Percentiles rank a stretch among this genome's conserved stretches.
These are phyloP conservation scores for Irpex rosettiformis DNA, from an alignment of 1,284 basidiomycete genomes.

Conservation along the genomic window DNA sequence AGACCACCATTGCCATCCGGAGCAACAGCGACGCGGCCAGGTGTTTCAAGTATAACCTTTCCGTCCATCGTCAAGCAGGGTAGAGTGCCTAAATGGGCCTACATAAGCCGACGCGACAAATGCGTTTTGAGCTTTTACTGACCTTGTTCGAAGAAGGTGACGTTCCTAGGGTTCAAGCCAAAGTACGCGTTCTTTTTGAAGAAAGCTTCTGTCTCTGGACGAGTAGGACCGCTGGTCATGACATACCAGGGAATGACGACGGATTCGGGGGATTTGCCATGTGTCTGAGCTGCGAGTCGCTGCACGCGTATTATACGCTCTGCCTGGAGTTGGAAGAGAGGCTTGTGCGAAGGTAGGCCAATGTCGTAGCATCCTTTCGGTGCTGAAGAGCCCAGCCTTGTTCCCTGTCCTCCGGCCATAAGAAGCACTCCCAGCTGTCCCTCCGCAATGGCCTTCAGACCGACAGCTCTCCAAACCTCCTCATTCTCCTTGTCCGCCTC, in stretches of 20 bases:
- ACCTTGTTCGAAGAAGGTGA: conserved; percentile 98
- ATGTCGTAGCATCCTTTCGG: conserved; percentile 99
- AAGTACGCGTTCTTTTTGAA: conserved; percentile 82
- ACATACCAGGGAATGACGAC: conserved; percentile 93
- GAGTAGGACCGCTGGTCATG: conserved; percentile 98
- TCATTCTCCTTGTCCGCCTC: conserved; percentile 53
- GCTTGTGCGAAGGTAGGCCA: conserved; percentile 87
- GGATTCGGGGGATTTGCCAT: conserved; percentile 49
- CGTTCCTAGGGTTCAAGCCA: conserved; percentile 77
- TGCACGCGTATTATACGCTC: conserved; percentile 89
- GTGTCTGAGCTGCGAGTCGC: conserved; percentile 62
- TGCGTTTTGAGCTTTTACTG: conserved; percentile 20
- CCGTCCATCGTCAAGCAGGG: conserved; percentile 95
- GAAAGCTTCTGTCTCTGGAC: conserved; percentile 83
- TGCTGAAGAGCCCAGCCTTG: conserved; percentile 85
- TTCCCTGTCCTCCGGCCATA: conserved; percentile 98
- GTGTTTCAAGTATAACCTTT: conserved; percentile 86
- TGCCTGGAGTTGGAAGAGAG: conserved; percentile 96
- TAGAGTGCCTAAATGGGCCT: conserved; percentile 69
- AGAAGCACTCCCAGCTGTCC: conserved; percentile 91
- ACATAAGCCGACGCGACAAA: conserved; percentile 8
- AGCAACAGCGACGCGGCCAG: conserved; percentile 82
- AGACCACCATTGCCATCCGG: conserved; percentile 98
- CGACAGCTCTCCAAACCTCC: conserved; percentile 68
- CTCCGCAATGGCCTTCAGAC: conserved; percentile 77